Conservation (phyloP, 441 rosid species). For the Gossypium trilobum region DNA sequence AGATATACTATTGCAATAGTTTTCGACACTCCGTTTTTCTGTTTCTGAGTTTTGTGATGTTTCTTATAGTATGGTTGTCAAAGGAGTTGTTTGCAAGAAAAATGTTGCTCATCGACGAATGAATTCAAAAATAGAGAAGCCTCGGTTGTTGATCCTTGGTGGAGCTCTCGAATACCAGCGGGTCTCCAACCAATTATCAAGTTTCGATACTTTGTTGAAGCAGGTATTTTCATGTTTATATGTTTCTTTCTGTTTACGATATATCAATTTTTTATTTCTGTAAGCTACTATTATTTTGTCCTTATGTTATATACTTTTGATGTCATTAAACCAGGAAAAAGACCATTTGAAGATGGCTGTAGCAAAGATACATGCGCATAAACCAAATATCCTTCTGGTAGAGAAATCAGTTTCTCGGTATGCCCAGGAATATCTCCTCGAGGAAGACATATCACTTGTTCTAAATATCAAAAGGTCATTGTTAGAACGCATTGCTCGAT, state of each 20-base stretch:
- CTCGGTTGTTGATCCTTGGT: conserved; percentile 76
- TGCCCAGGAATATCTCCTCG: conserved; percentile 91
- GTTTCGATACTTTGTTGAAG: conserved; percentile 88
- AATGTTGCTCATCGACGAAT: conserved; percentile 95
- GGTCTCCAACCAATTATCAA: conserved; percentile 74
- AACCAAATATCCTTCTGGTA: conserved; percentile 77
- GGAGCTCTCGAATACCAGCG: conserved; percentile 98
- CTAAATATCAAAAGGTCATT: conserved; percentile 85
- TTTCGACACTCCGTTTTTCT: neutral
- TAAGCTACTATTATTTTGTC: neutral
- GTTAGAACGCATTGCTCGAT: conserved; percentile 83
- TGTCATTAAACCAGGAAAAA: conserved; percentile 59
- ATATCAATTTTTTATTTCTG: conserved; percentile 9
- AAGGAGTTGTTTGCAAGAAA: conserved; percentile 98
- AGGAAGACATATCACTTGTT: conserved; percentile 84
- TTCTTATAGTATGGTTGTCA: conserved; percentile 66
- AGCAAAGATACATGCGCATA: conserved; percentile 78
- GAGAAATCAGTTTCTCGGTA: conserved; percentile 93
- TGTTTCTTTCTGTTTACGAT: neutral
- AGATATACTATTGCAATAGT: no score
- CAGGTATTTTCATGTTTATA: conserved; percentile 52
- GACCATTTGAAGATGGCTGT: conserved; percentile 98
- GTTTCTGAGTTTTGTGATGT: conserved; percentile 12
- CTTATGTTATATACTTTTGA: conserved; percentile 15
- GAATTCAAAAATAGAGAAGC: conserved; percentile 78